Evolutionary conservation across 2,329 filamentous ascomycete species (phyloP), one percentile per base, ranked within the genome.

Genomic region (Knoxdaviesia proteae): DNA sequence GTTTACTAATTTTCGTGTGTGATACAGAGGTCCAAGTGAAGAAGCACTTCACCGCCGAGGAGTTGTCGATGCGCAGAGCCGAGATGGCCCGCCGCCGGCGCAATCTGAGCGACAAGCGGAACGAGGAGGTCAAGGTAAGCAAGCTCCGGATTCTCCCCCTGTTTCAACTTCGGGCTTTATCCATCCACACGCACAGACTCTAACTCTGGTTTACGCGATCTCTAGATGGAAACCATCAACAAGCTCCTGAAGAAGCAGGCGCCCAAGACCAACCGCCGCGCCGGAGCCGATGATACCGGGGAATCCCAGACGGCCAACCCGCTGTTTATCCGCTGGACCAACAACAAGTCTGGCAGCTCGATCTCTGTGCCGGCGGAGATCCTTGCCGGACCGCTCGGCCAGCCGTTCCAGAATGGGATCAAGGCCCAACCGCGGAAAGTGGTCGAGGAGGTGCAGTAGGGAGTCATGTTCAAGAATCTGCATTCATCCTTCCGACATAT

Each of bases 141-240:
- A 20, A 20, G 20, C 20, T 20, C 20, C 20, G 20, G 20, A 20
- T 20, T 20, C 20, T 20, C 20, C 20, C 20, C 20, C 3, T 29
- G 39, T 42, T 29, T 39, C 7, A 40, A 29, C 7, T 8, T 39
- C 8, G 38, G 8, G 11, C 10, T 20, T 32, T 32, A 8, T 32
- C n/a, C 31, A 29, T 38, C 44, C 44, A 46, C 39, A 32, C 6
- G 11, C 6, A 6, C 34, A 20, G 20, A 20, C 20, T 20, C 20
- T 20, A 20, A 20, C 20, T 20, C 20, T 20, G 20, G 20, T 31
- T 40, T 10, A 32, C 29, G 8, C 32, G 34, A 7, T 30, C 32
- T 41, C 20, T 50, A 87, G 81, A 83, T 84, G 71, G 83, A 88
- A 64, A 90, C 83, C 0, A 88, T 90, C 69, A 87, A 90, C 64